A percentile compares a stretch with the other conserved stretches of the same genome.
phyloP scores from a whole-genome alignment of 495 filamentous ascomycete species.

The Bacidia gigantensis region DNA sequence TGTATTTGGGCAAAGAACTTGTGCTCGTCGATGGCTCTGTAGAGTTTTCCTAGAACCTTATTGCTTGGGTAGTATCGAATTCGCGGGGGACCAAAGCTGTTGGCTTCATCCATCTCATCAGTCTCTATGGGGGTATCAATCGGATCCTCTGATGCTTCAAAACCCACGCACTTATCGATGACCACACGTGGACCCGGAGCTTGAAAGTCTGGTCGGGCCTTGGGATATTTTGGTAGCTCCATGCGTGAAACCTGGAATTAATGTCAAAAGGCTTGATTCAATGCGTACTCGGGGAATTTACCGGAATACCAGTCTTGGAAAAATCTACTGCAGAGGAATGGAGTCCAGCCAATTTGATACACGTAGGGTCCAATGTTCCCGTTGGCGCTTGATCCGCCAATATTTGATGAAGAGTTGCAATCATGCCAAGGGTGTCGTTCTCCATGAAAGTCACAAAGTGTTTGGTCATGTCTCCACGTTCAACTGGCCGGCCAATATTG shows the following conservation, averaged over 20 bases:
- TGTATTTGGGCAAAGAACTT: slow-evolving; percentile 49
- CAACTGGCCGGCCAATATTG: slow-evolving; percentile 42
- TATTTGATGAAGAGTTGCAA: slow-evolving; percentile 52
- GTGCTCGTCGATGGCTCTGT: slow-evolving; percentile 59
- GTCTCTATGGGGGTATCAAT: slow-evolving; percentile 22
- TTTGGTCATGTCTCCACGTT: slow-evolving; percentile 47
- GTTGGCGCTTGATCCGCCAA: slow-evolving; percentile 44
- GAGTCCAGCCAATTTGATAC: slow-evolving; percentile 50
- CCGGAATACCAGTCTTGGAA: slow-evolving; percentile 62
- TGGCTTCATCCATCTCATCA: slow-evolving; percentile 40
- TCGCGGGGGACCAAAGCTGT: slow-evolving; percentile 19
- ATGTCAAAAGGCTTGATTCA: neutral
- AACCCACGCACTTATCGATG: slow-evolving; percentile 32
- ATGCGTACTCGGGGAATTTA: slow-evolving; percentile 22
- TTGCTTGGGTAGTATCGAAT: slow-evolving; percentile 49
- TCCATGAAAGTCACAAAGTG: slow-evolving; percentile 77
- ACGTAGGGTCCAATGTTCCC: slow-evolving; percentile 45
- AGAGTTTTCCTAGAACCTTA: slow-evolving; percentile 60
- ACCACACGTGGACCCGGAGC: slow-evolving; percentile 48
- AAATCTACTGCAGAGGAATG: slow-evolving; percentile 73
- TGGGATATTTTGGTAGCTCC: slow-evolving; percentile 28
- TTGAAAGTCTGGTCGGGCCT: slow-evolving; percentile 46
- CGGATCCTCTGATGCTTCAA: slow-evolving; percentile 27
- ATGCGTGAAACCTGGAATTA: slow-evolving; percentile 27
- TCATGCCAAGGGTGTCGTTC: slow-evolving; percentile 56